Conservation (phyloP, 1,284 basidiomycete species). For the Heliocybe sulcata region DNA sequence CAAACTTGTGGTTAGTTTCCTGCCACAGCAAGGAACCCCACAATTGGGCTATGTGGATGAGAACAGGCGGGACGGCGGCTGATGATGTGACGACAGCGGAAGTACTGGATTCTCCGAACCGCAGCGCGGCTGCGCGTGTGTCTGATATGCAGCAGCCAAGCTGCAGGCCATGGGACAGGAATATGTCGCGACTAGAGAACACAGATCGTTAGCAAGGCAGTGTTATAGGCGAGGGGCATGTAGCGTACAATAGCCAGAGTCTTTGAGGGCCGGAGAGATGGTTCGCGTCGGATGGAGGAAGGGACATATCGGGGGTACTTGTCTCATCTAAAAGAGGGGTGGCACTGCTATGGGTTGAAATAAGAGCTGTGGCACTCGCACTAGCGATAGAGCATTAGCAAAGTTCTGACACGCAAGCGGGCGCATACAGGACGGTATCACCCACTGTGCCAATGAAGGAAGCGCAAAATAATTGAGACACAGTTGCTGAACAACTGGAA, state of each 20-base stretch:
- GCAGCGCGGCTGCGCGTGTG: not conserved
- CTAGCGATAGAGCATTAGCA: too few species aligned
- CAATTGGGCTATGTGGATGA: not conserved
- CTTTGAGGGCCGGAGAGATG: too few species aligned
- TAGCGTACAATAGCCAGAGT: not conserved
- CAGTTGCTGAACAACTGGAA: too few species aligned
- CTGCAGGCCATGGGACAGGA: not conserved
- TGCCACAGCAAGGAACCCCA: not conserved
- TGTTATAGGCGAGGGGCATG: not conserved
- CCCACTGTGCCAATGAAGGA: too few species aligned
- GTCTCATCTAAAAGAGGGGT: too few species aligned
- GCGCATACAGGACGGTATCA: too few species aligned
- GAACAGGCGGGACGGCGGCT: not conserved
- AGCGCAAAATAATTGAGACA: too few species aligned
- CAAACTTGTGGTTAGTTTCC: not conserved
- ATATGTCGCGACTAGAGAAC: not conserved
- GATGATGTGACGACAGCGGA: not conserved
- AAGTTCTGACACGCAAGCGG: too few species aligned
- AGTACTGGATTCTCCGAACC: not conserved
- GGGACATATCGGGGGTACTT: too few species aligned
- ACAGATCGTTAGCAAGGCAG: not conserved
- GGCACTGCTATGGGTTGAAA: too few species aligned
- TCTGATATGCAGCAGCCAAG: not conserved
- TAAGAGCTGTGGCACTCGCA: too few species aligned
- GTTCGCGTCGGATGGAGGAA: too few species aligned